Evolutionary conservation across 2,329 filamentous ascomycete species (phyloP).

Genomic region (Cryphonectria naterciae): DNA sequence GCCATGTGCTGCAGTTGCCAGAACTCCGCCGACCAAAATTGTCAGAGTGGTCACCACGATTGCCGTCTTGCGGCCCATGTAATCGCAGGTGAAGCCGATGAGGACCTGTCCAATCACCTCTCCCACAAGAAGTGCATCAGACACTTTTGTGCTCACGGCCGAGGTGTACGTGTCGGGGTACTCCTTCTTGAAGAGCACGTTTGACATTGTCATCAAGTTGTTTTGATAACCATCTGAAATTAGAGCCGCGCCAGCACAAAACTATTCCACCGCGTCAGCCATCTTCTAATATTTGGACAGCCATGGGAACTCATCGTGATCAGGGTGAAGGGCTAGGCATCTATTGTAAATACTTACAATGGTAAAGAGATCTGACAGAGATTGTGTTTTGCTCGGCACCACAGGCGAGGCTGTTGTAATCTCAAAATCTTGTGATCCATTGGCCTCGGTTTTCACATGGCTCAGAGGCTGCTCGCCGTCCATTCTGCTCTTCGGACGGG

Average conservation of each 20-base stretch:
- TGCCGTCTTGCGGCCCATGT: conserved; percentile 28
- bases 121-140: conserved; percentile 50
- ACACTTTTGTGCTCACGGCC: conserved; percentile 49
- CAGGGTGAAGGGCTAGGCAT: not conserved
- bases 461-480: not conserved
- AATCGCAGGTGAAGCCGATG: conserved; percentile 53
- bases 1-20: conserved; percentile 52
- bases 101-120: conserved; percentile 60
- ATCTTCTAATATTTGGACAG: not conserved
- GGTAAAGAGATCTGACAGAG: conserved; percentile 1
- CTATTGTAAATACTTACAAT: not conserved
- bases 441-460: not conserved
- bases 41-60: conserved; percentile 36
- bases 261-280: not conserved
- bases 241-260: conserved; percentile 7
- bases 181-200: conserved; percentile 4
- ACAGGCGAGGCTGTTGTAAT: not conserved
- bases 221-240: conserved; percentile 6
- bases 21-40: conserved; percentile 49
- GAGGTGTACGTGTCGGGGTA: conserved; percentile 38
- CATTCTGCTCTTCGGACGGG: not conserved
- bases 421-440: not conserved
- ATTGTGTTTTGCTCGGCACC: not conserved
- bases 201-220: conserved; percentile 10
- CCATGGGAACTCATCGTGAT: not conserved